Conservation (phyloP, 495 filamentous ascomycete genomes). For the Penicillium arizonense region DNA sequence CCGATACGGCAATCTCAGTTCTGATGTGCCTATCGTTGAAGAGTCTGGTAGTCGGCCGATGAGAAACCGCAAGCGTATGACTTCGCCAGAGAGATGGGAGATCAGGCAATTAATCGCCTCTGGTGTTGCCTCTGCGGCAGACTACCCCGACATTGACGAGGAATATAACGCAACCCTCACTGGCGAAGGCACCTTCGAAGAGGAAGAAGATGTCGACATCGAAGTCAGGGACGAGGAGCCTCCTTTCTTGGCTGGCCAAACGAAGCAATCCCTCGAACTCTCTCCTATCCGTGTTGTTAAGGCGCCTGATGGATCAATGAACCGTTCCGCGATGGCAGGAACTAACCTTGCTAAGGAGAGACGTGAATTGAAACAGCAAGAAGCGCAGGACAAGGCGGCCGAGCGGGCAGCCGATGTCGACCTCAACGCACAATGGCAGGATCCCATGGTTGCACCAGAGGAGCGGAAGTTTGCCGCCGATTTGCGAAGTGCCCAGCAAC, state of each 20-base stretch:
- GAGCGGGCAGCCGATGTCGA: constrained; percentile 80
- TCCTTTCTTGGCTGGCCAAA: constrained; percentile 93
- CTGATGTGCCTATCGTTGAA: constrained; percentile 65
- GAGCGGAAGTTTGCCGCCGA: constrained; percentile 85
- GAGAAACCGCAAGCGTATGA: constrained; percentile 82
- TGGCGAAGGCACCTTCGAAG: constrained; percentile 84
- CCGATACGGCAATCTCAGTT: constrained; percentile 58
- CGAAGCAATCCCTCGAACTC: constrained; percentile 89
- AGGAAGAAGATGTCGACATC: constrained; percentile 97
- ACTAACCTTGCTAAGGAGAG: constrained; percentile 88
- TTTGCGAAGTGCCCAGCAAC: constrained; percentile 57
- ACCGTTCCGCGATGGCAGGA: constrained; percentile 91
- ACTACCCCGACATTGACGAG: constrained; percentile 93
- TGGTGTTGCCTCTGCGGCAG: constrained; percentile 82
- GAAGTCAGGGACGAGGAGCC: constrained; percentile 95
- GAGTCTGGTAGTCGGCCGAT: constrained; percentile 53
- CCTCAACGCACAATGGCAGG: constrained; percentile 89
- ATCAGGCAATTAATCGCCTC: constrained; percentile 96
- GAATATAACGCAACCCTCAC: constrained; percentile 86
- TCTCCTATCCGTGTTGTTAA: constrained; percentile 96
- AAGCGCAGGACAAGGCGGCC: constrained; percentile 78
- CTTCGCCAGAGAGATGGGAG: constrained; percentile 95
- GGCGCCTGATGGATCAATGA: constrained; percentile 93
- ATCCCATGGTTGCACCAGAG: constrained; percentile 87
- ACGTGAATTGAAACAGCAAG: constrained; percentile 83